Evolutionary conservation across 2,329 filamentous ascomycete species (phyloP).

Genomic region (Sclerotinia borealis): DNA sequence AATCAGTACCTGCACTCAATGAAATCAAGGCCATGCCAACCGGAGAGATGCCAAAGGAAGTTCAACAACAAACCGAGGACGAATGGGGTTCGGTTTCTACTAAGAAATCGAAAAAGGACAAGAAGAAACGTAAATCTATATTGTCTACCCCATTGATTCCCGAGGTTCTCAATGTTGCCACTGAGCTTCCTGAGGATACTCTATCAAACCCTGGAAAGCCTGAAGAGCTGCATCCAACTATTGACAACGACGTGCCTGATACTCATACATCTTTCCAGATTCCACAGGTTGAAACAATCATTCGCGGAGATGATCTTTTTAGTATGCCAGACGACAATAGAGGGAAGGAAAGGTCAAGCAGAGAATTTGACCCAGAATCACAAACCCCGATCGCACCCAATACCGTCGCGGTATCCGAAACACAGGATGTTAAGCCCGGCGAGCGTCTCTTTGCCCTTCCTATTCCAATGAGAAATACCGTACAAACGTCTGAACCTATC

Average conservation of each 20-base stretch:
- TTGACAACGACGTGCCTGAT: conserved; percentile 11
- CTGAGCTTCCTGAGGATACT: conserved; percentile 7
- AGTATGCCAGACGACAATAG: conserved; percentile 25
- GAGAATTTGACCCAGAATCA: conserved; percentile 12
- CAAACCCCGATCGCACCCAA: conserved; percentile 4
- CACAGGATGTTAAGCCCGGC: background rate
- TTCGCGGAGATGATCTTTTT: conserved; percentile 3
- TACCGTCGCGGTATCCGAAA: background rate
- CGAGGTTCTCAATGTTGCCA: conserved; percentile 12
- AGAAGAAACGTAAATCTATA: conserved; percentile 18
- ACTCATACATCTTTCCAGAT: conserved; percentile 16
- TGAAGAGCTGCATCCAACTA: conserved; percentile 2
- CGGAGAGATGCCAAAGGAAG: conserved; percentile 10
- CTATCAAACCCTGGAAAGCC: conserved; percentile 5
- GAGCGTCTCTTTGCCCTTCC: background rate
- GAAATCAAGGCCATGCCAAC: conserved; percentile 2
- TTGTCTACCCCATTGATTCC: conserved; percentile 15
- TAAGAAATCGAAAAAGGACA: conserved; percentile 20
- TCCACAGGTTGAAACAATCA: conserved; percentile 7
- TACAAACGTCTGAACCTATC: background rate
- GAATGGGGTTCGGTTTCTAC: conserved; percentile 15
- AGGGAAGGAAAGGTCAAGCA: conserved; percentile 16
- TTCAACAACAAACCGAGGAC: conserved; percentile 10
- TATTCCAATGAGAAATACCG: background rate
- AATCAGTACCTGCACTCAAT: conserved; percentile 10